Conservation (phyloP, 2,329 filamentous ascomycete species). For the Trichoderma polysporum region DNA sequence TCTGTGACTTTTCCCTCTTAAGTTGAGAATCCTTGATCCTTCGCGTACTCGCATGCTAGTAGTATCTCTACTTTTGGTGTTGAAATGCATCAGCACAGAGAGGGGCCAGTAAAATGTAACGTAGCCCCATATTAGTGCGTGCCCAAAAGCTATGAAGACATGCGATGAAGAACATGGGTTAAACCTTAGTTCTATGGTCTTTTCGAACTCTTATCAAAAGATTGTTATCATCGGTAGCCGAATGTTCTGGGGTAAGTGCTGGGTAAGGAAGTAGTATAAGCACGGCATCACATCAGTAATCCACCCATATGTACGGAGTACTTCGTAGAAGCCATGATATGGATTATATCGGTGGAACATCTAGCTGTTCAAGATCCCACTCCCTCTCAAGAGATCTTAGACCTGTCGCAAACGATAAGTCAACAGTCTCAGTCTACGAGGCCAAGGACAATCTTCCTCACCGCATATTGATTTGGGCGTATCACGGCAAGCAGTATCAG, state of each 20-base stretch:
- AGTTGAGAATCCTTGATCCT: not conserved
- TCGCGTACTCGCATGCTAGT: not conserved
- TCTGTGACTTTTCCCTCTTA: not conserved
- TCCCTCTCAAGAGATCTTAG: not conserved
- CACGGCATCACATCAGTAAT: not conserved
- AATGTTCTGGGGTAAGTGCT: not conserved
- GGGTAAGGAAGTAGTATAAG: not conserved
- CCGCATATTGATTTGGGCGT: not conserved
- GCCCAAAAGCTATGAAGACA: not conserved
- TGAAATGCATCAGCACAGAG: not conserved
- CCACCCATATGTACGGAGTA: not conserved
- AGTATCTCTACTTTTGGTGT: not conserved
- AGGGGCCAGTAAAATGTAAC: not conserved
- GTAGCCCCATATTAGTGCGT: not conserved
- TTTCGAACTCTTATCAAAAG: not conserved
- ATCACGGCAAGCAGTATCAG: not conserved
- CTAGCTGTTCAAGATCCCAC: not conserved
- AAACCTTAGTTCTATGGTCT: not conserved
- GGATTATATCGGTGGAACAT: too few relatives aligned
- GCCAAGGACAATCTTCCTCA: not conserved
- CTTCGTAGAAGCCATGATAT: not conserved
- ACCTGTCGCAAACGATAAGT: not conserved
- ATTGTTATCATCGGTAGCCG: not conserved
- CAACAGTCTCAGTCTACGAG: not conserved
- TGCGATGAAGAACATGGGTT: not conserved